These are phyloP conservation scores for Dioscorea zingiberensis DNA, from an alignment of 106 monocot species.

Conservation along the genomic window DNA sequence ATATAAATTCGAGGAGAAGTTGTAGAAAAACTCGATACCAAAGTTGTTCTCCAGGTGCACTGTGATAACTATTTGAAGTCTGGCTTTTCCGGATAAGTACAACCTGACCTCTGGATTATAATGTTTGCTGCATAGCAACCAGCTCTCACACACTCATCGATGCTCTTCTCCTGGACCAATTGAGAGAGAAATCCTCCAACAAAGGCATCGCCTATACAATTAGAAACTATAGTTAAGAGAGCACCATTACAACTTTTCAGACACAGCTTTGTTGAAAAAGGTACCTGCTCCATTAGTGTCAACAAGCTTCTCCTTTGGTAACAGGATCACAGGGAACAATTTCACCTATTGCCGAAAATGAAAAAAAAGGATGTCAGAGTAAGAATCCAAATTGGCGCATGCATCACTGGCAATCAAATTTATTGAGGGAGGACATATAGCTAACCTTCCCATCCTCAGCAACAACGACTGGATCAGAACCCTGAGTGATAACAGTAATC, in stretches of 20 bases:
- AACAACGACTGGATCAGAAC: constrained; percentile 79
- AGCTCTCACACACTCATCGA: constrained; percentile 69
- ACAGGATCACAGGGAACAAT: constrained; percentile 60
- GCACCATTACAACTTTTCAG: too few relatives aligned
- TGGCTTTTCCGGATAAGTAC: constrained; percentile 84
- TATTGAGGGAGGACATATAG: too few relatives aligned
- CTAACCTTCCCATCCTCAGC: constrained; percentile 90
- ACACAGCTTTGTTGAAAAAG: too few relatives aligned
- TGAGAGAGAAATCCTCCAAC: constrained; percentile 93
- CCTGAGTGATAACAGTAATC: constrained; percentile 84
- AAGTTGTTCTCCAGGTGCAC: background rate
- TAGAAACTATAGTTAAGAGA: background rate
- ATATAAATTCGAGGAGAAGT: too few relatives aligned
- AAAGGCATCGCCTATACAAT: constrained; percentile 67
- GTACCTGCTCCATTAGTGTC: constrained; percentile 96
- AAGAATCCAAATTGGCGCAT: too few relatives aligned
- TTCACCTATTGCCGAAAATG: constrained; percentile 37
- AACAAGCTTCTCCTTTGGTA: constrained; percentile 92
- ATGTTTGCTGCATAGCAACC: constrained; percentile 83
- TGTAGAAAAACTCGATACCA: too few relatives aligned
- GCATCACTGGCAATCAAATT: too few relatives aligned
- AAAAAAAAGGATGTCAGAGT: background rate
- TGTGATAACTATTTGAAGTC: constrained; percentile 37
- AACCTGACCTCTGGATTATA: constrained; percentile 81
- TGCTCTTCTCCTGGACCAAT: constrained; percentile 79